A percentile compares a stretch with the other conserved stretches of the same genome.
These are phyloP conservation scores for Pelagomonas calceolata DNA, from an alignment of 108 stramenopile genomes.

Conservation along the genomic window DNA sequence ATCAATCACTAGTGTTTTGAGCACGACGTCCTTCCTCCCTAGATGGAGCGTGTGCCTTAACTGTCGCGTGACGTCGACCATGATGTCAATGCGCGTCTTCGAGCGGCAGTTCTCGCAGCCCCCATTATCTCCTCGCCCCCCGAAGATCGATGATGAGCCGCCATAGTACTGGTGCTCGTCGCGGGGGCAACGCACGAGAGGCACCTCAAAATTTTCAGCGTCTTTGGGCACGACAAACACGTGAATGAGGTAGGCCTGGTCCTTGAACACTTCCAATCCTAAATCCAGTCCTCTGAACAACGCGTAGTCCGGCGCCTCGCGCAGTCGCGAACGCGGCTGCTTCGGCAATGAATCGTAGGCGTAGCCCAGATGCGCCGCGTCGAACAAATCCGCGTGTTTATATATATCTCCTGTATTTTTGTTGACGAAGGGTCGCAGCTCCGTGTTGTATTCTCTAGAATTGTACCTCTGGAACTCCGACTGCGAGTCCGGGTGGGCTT, in stretches of 20 bases:
- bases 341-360: constrained; percentile 1
- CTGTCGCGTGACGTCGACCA: background rate
- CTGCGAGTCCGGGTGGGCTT: background rate
- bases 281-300: background rate
- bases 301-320: constrained; percentile 3
- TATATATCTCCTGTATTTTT: background rate
- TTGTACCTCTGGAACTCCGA: background rate
- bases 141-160: background rate
- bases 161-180: background rate
- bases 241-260: background rate
- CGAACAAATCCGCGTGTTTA: background rate
- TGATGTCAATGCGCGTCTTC: background rate
- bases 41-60: background rate
- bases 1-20: background rate
- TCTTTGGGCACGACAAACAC: background rate
- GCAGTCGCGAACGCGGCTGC: too few species aligned
- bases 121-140: background rate
- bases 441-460: background rate
- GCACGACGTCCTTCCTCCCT: background rate
- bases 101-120: background rate
- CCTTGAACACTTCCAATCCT: background rate
- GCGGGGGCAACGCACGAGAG: background rate
- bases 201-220: background rate
- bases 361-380: background rate
- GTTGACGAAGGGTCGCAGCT: background rate